A percentile compares a stretch with the other conserved stretches of the same genome.
Evolutionary conservation across 1,139 yeast species (phyloP).

Genomic region (Zygotorulaspora mrakii): DNA sequence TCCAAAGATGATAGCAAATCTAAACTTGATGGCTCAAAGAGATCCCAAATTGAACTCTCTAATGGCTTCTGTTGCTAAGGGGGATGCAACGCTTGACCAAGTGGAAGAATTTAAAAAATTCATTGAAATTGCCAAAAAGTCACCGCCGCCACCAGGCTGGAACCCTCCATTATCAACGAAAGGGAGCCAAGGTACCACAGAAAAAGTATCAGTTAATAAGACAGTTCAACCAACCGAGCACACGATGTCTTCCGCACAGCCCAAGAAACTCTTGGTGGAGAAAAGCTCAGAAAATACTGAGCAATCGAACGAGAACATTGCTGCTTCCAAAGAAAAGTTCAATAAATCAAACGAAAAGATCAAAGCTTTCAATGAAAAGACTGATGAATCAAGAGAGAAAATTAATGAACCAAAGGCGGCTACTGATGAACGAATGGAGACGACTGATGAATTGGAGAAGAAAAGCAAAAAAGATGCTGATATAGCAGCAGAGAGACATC

Average conservation of each 20-base stretch:
- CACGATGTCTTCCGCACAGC: too few relatives aligned
- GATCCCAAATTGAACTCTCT: constrained; percentile 63
- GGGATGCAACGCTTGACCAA: constrained; percentile 66
- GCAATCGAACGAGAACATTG: too few relatives aligned
- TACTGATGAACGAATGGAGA: too few relatives aligned
- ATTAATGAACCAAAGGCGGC: too few relatives aligned
- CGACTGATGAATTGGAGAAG: not conserved
- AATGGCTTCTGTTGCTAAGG: constrained; percentile 83
- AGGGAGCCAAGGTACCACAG: too few relatives aligned
- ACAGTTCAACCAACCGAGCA: too few relatives aligned
- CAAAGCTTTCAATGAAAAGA: too few relatives aligned
- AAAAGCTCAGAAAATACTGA: too few relatives aligned
- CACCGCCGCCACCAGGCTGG: constrained; percentile 54
- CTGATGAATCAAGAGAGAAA: too few relatives aligned
- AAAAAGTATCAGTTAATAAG: too few relatives aligned
- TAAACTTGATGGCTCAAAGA: constrained; percentile 73
- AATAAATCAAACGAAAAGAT: constrained; percentile 11
- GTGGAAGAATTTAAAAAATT: constrained; percentile 75
- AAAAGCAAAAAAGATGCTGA: constrained; percentile 6
- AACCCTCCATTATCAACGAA: constrained; percentile 24
- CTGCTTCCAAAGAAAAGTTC: constrained; percentile 8
- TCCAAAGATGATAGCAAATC: constrained; percentile 74
- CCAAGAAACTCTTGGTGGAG: too few relatives aligned
- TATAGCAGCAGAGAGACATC: constrained; percentile 10
- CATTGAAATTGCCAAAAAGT: constrained; percentile 67